Percentiles rank a stretch among this genome's conserved stretches.
phyloP scores from a whole-genome alignment of 1,284 basidiomycete species.

The Tylopilus orsonianus region DNA sequence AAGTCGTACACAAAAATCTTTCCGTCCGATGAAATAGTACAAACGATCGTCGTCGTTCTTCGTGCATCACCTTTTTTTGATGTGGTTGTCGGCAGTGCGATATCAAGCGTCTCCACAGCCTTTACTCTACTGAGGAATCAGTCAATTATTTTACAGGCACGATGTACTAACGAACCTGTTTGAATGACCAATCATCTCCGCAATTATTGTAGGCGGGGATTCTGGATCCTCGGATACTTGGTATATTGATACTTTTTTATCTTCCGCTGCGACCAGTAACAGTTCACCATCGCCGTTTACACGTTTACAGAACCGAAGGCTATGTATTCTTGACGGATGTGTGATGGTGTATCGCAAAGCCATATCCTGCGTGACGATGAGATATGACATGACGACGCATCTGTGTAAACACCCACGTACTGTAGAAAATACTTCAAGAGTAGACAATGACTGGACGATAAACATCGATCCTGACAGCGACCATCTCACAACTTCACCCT shows the following conservation, averaged over 20 bases:
- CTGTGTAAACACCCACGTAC: slow-evolving; percentile 43
- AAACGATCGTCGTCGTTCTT: slow-evolving; percentile 59
- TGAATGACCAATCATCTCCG: slow-evolving; percentile 66
- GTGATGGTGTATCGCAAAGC: slow-evolving; percentile 65
- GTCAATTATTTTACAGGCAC: not conserved
- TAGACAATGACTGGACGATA: slow-evolving; percentile 73
- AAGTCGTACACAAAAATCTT: slow-evolving; percentile 81
- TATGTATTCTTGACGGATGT: slow-evolving; percentile 80
- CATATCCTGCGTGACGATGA: slow-evolving; percentile 56
- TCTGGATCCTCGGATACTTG: slow-evolving; percentile 45
- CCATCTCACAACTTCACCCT: slow-evolving; percentile 88
- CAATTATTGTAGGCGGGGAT: slow-evolving; percentile 50
- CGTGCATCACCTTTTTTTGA: slow-evolving; percentile 16
- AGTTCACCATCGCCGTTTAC: slow-evolving; percentile 58
- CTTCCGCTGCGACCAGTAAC: slow-evolving; percentile 81
- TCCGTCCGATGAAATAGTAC: slow-evolving; percentile 83
- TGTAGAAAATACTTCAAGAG: slow-evolving; percentile 80
- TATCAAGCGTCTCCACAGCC: slow-evolving; percentile 59
- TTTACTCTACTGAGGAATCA: slow-evolving; percentile 54
- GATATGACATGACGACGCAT: not conserved
- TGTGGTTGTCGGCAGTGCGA: slow-evolving; percentile 48
- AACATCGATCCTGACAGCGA: slow-evolving; percentile 75
- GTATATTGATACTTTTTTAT: slow-evolving; percentile 81
- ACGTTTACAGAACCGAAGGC: slow-evolving; percentile 68
- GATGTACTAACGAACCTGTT: slow-evolving; percentile 57